Percentiles rank a stretch among this genome's conserved stretches.
Evolutionary conservation across 441 rosid species (phyloP).

Genomic region (Pelargonium cotyledonis): DNA sequence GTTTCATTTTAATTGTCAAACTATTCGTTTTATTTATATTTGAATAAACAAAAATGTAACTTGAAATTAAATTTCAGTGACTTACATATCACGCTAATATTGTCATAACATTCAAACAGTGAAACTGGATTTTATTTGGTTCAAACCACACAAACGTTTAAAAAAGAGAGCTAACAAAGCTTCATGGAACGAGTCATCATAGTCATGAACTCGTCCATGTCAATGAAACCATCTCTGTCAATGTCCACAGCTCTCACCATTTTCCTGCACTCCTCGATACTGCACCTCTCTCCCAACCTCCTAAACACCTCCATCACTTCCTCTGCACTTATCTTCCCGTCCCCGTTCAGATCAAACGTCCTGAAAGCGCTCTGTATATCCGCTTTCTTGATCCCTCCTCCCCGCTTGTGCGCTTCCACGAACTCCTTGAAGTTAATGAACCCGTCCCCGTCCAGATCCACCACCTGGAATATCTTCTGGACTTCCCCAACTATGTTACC

Average conservation of each 20-base stretch:
- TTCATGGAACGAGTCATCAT: conserved; percentile 55
- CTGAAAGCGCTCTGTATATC: conserved; percentile 61
- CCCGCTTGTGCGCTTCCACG: conserved; percentile 51
- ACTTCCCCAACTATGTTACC: conserved; percentile 38
- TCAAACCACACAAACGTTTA: too few relatives aligned
- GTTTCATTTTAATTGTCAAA: too few relatives aligned
- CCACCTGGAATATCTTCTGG: conserved; percentile 54
- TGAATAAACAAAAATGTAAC: too few relatives aligned
- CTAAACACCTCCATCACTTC: conserved; percentile 58
- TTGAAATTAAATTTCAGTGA: too few relatives aligned
- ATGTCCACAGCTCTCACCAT: conserved; percentile 75
- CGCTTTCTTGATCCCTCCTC: conserved; percentile 45
- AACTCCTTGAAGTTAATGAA: conserved; percentile 78
- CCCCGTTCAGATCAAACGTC: conserved; percentile 58
- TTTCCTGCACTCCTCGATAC: conserved; percentile 56
- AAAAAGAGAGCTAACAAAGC: background rate
- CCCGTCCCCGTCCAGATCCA: conserved; percentile 76
- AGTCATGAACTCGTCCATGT: conserved; percentile 72
- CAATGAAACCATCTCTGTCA: conserved; percentile 62
- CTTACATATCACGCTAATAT: too few relatives aligned
- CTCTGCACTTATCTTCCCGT: conserved; percentile 77
- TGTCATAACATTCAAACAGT: background rate
- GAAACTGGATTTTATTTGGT: background rate
- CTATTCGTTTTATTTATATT: too few relatives aligned
- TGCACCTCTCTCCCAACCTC: conserved; percentile 71